phyloP scores from a whole-genome alignment of 805 yeast genomes.

The Monosporozyma aerobia region DNA sequence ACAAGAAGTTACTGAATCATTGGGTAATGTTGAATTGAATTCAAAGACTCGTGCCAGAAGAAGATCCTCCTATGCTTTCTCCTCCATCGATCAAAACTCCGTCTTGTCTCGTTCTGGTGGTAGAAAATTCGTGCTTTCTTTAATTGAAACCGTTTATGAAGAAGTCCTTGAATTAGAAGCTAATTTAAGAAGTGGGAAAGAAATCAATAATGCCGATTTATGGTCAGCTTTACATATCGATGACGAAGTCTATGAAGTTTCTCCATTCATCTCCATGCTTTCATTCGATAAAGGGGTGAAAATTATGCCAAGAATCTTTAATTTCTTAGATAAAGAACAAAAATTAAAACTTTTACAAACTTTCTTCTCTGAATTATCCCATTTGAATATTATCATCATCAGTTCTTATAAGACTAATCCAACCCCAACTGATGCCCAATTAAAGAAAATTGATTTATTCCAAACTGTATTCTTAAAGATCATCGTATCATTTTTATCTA shows the following conservation, averaged over 20 bases:
- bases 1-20: conserved; percentile 26
- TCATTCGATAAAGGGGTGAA: conserved; percentile 83
- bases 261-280: conserved; percentile 76
- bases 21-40: conserved; percentile 25
- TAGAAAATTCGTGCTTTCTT: conserved; percentile 49
- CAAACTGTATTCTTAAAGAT: conserved; percentile 75
- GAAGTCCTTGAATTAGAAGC: conserved; percentile 75
- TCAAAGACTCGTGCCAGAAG: conserved; percentile 24
- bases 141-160: conserved; percentile 71
- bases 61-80: conserved; percentile 30
- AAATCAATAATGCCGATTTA: conserved; percentile 40
- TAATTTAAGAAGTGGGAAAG: conserved; percentile 47
- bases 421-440: conserved; percentile 43
- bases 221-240: conserved; percentile 75
- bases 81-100: conserved; percentile 28
- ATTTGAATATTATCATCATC: conserved; percentile 64
- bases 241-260: conserved; percentile 48
- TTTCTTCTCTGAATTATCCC: conserved; percentile 70
- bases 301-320: conserved; percentile 79
- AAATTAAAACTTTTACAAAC: conserved; percentile 68
- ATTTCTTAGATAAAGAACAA: conserved; percentile 68
- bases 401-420: conserved; percentile 69
- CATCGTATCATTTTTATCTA: conserved; percentile 69
- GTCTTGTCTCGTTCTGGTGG: conserved; percentile 31
- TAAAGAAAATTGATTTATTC: conserved; percentile 64